A percentile compares a stretch with the other conserved stretches of the same genome.
Conservation (phyloP, 495 filamentous ascomycete genomes). For the Hypoxylon intermedium region DNA sequence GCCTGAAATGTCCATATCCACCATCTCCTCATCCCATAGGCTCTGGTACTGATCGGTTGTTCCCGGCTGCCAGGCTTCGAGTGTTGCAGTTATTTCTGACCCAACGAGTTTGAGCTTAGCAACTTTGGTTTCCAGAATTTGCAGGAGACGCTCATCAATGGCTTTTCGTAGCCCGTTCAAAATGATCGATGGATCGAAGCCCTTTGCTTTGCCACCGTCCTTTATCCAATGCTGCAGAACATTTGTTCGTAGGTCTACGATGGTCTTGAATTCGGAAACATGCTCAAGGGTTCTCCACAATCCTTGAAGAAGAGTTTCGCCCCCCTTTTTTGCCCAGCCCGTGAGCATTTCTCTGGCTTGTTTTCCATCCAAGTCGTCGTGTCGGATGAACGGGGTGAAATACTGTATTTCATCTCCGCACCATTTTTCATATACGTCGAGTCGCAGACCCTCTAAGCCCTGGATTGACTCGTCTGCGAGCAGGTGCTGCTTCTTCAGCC, state of each 20-base stretch:
- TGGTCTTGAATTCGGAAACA: constrained; percentile 66
- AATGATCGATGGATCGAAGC: constrained; percentile 66
- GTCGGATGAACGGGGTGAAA: constrained; percentile 88
- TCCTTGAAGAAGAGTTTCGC: constrained; percentile 66
- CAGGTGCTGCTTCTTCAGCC: constrained; percentile 72
- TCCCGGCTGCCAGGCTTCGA: constrained; percentile 61
- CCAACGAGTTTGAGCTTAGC: constrained; percentile 65
- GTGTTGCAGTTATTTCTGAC: constrained; percentile 58
- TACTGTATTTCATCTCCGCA: constrained; percentile 81
- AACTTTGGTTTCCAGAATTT: constrained; percentile 65
- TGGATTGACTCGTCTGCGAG: constrained; percentile 72
- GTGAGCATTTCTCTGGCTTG: constrained; percentile 71
- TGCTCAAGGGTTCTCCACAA: constrained; percentile 62
- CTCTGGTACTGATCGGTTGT: constrained; percentile 55
- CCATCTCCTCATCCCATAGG: constrained; percentile 67
- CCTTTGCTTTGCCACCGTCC: constrained; percentile 57
- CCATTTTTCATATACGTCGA: constrained; percentile 85
- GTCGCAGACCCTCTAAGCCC: constrained; percentile 69
- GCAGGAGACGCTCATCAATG: constrained; percentile 69
- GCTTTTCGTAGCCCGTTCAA: constrained; percentile 71
- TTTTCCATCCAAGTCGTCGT: constrained; percentile 74
- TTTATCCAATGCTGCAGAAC: constrained; percentile 78
- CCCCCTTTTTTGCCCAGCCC: constrained; percentile 76
- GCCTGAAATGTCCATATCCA: constrained; percentile 52
- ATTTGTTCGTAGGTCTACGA: constrained; percentile 72